These are phyloP conservation scores for Candida oleophila DNA, from an alignment of 805 yeast species.

Conservation along the genomic window DNA sequence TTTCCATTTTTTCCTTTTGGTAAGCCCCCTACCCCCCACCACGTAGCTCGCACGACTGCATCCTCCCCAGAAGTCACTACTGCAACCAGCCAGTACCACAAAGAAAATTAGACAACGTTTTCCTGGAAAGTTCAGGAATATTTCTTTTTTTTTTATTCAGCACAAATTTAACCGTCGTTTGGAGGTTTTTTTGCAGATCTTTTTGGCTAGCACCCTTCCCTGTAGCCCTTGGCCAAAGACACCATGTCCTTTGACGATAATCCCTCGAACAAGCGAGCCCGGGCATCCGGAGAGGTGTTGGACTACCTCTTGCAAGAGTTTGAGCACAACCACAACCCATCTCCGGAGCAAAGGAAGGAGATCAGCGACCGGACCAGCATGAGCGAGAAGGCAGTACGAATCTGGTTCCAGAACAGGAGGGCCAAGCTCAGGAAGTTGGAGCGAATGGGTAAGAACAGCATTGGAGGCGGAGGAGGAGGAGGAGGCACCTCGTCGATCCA, in stretches of 20 bases:
- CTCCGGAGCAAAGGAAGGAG: conserved; percentile 64
- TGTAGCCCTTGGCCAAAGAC: too few species aligned
- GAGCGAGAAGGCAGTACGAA: conserved; percentile 85
- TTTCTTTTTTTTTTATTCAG: neutral
- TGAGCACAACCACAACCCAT: conserved; percentile 70
- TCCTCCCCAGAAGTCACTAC: neutral
- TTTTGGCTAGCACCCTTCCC: neutral
- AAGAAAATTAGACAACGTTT: neutral
- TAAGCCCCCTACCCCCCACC: too few species aligned
- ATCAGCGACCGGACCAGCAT: conserved; percentile 73
- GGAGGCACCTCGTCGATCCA: conserved; percentile 12
- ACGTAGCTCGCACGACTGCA: neutral
- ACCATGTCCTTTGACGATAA: conserved; percentile 24
- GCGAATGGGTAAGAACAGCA: conserved; percentile 35
- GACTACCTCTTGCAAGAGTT: conserved; percentile 68
- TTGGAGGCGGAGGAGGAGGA: conserved; percentile 13
- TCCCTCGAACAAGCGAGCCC: conserved; percentile 47
- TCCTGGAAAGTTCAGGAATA: neutral
- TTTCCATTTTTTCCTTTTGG: too few species aligned
- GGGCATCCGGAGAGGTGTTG: conserved; percentile 81
- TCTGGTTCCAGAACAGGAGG: conserved; percentile 90
- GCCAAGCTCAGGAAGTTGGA: conserved; percentile 73
- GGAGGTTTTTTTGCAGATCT: neutral
- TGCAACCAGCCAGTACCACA: neutral
- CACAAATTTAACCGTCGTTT: neutral